Base-by-base conservation (phyloP, 257 asterid species). In the Petunia axillaris region DNA sequence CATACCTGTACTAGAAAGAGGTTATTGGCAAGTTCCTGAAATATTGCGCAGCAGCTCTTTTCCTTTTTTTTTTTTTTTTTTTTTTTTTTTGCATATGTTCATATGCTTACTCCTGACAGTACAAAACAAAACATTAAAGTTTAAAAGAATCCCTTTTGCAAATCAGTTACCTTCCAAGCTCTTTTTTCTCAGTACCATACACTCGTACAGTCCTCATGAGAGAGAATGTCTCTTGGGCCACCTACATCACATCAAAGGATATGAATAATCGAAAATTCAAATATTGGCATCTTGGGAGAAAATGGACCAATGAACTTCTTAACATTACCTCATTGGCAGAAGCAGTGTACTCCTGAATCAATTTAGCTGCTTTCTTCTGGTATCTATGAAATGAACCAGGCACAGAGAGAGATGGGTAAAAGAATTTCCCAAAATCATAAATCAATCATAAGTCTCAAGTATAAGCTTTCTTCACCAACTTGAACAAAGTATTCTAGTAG, bases 201-300 rank as follows among this genome's bases (percentile, higher is more conserved):
- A 89, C 97, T 76, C 97, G 89, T 79, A 95, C 96, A 84, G 98
- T 93, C 87, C 98, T 91, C 86, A 95, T 95, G 91, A 95, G 88
- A 80, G 98, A 93, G 70, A 95, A 85, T 64, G 99, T 90, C 85
- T 94, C 99, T 88, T 95, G 97, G 58, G 99, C 94, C 71, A 93
- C 99, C 99, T 95, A 86, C 44, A 78, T 16, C 44, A 75, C 44
- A 46, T 80, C 59, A 88, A 80, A 66, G 73, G 73, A 54, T 70
- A 44, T 16, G 35, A 52, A 52, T 52, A 13, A 70, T 46, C 46
- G 55, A 46, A 63, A 41, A 60, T 40, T 63, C 37, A 86, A 66
- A 16, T 35, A 54, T 16, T 36, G 66, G n/a, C 46, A 35, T 39
- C 60, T 50, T 4, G 62, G 14, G n/a, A 48, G 62, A 76, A 66